Evolutionary conservation across 352 stramenopile species (phyloP).

Genomic region (Globisporangium cederbergense): DNA sequence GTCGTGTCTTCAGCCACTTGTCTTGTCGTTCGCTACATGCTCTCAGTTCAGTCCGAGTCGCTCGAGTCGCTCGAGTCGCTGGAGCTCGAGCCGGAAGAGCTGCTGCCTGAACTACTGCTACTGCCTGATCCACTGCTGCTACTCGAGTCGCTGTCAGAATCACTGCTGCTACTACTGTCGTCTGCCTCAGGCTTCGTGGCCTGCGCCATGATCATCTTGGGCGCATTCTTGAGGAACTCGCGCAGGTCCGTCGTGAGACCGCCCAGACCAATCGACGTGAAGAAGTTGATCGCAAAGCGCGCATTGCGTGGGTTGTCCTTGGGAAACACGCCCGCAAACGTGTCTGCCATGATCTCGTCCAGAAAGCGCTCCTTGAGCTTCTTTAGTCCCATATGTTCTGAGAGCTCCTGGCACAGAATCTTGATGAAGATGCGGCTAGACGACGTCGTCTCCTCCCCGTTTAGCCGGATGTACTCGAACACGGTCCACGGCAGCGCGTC

Average conservation of each 20-base stretch:
- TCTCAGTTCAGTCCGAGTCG: slow-evolving; percentile 30
- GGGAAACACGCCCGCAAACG: slow-evolving; percentile 96
- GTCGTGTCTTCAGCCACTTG: background rate
- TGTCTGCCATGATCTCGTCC: slow-evolving; percentile 87
- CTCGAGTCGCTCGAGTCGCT: slow-evolving; percentile 27
- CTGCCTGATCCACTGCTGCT: slow-evolving; percentile 33
- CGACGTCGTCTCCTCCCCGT: slow-evolving; percentile 99
- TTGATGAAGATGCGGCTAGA: slow-evolving; percentile 99
- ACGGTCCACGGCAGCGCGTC: slow-evolving; percentile 98
- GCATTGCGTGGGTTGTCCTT: slow-evolving; percentile 97
- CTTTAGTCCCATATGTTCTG: slow-evolving; percentile 95
- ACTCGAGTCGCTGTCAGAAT: slow-evolving; percentile 34
- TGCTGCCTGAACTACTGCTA: slow-evolving; percentile 23
- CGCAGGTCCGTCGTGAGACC: slow-evolving; percentile 96
- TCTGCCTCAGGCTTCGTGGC: slow-evolving; percentile 25
- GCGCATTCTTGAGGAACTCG: slow-evolving; percentile 95
- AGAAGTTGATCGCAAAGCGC: slow-evolving; percentile 99
- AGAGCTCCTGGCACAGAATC: slow-evolving; percentile 98
- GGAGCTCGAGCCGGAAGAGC: slow-evolving; percentile 34
- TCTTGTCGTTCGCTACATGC: background rate
- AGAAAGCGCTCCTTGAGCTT: slow-evolving; percentile 95
- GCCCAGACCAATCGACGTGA: slow-evolving; percentile 98
- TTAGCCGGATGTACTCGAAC: slow-evolving; percentile 96
- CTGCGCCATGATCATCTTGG: slow-evolving; percentile 92
- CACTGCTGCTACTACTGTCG: slow-evolving; percentile 26